Evolutionary conservation across 2,329 filamentous ascomycete species (phyloP).

Genomic region (Clonostachys rosea): DNA sequence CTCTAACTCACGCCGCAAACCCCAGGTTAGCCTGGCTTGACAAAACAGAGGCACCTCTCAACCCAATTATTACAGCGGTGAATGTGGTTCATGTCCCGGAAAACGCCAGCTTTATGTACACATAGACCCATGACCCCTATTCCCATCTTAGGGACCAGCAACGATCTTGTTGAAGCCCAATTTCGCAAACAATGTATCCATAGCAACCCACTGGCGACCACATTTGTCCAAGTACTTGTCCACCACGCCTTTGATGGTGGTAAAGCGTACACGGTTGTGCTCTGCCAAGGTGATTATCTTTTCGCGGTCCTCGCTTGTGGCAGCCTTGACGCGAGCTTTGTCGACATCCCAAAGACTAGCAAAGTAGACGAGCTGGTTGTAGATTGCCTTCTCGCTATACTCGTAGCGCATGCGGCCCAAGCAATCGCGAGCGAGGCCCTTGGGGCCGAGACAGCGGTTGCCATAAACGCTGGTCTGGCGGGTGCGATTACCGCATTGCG

Average conservation of each 20-base stretch:
- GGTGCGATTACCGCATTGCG: slow-evolving; percentile 80
- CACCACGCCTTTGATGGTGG: slow-evolving; percentile 69
- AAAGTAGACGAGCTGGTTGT: slow-evolving; percentile 92
- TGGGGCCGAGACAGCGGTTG: slow-evolving; percentile 80
- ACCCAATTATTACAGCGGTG: too few species aligned
- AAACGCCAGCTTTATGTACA: not conserved
- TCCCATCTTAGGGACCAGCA: slow-evolving; percentile 5
- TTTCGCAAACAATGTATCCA: slow-evolving; percentile 80
- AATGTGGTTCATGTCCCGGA: too few species aligned
- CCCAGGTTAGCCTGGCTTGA: too few species aligned
- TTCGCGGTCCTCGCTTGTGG: slow-evolving; percentile 50
- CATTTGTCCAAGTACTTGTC: slow-evolving; percentile 85
- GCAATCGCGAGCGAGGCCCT: slow-evolving; percentile 80
- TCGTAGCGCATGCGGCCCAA: slow-evolving; percentile 85
- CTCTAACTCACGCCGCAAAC: too few species aligned
- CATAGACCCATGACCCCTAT: slow-evolving; percentile 42
- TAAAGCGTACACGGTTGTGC: slow-evolving; percentile 78
- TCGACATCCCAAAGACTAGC: slow-evolving; percentile 85
- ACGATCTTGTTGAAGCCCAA: slow-evolving; percentile 43
- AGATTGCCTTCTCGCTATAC: slow-evolving; percentile 82
- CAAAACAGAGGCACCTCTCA: too few species aligned
- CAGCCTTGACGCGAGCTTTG: slow-evolving; percentile 57
- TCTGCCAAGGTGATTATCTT: slow-evolving; percentile 69
- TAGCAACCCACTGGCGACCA: slow-evolving; percentile 87
- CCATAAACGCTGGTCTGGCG: slow-evolving; percentile 93